A percentile compares a stretch with the other conserved stretches of the same genome.
Conservation (phyloP, 2,329 filamentous ascomycete genomes). For the Dactylellina parvicollis region DNA sequence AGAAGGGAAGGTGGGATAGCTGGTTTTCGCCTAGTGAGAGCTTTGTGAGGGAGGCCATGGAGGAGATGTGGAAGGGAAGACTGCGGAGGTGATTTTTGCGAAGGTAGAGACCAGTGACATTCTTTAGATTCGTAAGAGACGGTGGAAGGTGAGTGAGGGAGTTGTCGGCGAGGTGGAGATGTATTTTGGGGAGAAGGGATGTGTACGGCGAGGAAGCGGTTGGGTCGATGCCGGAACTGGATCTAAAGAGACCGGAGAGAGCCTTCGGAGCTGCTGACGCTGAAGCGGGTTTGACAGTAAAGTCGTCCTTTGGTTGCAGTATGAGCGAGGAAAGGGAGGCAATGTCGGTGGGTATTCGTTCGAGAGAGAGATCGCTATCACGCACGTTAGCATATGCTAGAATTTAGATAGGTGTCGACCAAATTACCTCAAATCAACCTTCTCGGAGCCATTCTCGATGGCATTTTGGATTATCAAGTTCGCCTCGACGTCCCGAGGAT, state of each 20-base stretch:
- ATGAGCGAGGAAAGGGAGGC: slow-evolving; percentile 27
- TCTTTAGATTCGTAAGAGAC: slow-evolving; percentile 18
- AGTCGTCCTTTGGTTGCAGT: slow-evolving; percentile 18
- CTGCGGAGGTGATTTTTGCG: slow-evolving; percentile 26
- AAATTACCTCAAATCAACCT: slow-evolving; percentile 7
- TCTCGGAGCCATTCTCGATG: slow-evolving; percentile 26
- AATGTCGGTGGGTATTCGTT: slow-evolving; percentile 21
- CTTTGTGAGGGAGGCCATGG: slow-evolving; percentile 6
- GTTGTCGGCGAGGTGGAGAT: slow-evolving; percentile 17
- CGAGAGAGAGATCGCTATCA: slow-evolving; percentile 21
- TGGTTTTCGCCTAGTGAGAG: slow-evolving; percentile 16
- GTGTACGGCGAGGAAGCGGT: slow-evolving; percentile 22
- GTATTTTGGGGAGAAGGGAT: slow-evolving; percentile 11
- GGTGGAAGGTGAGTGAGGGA: slow-evolving; percentile 13
- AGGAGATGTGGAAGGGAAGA: slow-evolving; percentile 25
- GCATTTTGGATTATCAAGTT: slow-evolving; percentile 38
- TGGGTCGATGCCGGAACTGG: slow-evolving; percentile 31
- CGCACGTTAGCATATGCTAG: neutral
- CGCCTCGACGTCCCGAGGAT: slow-evolving; percentile 8
- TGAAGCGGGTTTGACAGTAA: neutral
- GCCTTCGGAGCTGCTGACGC: neutral
- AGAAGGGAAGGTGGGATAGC: slow-evolving; percentile 29
- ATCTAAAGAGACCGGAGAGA: slow-evolving; percentile 5
- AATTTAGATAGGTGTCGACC: neutral
- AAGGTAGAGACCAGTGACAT: slow-evolving; percentile 19